phyloP scores from a whole-genome alignment of 495 filamentous ascomycete genomes.

The Penicillium manginii region DNA sequence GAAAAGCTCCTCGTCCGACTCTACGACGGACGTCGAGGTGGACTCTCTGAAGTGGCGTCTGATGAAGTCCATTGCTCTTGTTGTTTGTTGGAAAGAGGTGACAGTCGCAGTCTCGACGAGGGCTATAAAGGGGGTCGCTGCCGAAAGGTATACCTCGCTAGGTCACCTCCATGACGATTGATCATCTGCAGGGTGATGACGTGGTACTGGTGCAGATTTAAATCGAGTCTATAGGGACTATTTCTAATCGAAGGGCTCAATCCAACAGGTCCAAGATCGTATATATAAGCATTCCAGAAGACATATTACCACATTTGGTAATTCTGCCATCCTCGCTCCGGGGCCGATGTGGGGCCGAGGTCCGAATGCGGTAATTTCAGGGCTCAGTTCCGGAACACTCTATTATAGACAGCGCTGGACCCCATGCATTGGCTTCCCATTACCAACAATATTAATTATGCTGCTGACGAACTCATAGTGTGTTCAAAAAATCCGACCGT shows the following conservation, averaged over 20 bases:
- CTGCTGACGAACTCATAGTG: neutral
- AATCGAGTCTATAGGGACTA: neutral
- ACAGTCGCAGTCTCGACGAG: slow-evolving; percentile 1
- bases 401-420: slow-evolving; percentile 2
- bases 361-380: neutral
- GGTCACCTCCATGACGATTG: neutral
- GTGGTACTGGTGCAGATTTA: neutral
- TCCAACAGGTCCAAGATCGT: neutral
- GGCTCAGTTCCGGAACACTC: slow-evolving; percentile 1
- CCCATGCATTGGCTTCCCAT: neutral
- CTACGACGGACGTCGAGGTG: neutral
- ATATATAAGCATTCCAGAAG: neutral
- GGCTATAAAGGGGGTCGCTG: neutral
- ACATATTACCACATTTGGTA: slow-evolving; percentile 3
- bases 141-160: neutral
- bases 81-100: neutral
- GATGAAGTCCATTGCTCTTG: slow-evolving; percentile 4
- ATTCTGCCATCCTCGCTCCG: neutral
- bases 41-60: neutral
- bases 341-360: neutral
- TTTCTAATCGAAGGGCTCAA: neutral
- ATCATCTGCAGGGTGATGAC: neutral
- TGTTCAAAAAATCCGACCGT: neutral
- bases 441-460: neutral
- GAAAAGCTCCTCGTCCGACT: slow-evolving; percentile 4